Percentiles rank a stretch among this genome's conserved stretches.
Evolutionary conservation across 345 rosid species (phyloP).

Genomic region (Camelina hispida): DNA sequence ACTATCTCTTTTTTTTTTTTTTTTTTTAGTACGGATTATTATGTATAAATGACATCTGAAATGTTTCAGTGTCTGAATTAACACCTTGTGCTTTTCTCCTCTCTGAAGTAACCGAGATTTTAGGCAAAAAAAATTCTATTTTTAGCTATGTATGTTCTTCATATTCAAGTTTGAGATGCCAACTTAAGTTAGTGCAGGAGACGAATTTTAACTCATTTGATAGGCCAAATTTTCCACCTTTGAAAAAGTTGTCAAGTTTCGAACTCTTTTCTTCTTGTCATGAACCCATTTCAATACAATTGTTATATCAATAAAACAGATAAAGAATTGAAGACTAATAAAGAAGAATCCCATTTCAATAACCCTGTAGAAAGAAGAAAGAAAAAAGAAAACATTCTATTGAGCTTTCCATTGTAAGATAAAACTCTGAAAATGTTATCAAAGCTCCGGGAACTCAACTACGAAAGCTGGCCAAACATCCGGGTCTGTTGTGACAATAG

Average conservation of each 20-base stretch:
- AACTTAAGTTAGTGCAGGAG: neutral
- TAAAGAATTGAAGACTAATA: neutral
- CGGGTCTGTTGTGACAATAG: no score
- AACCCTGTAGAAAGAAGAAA: no score
- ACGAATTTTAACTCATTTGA: neutral
- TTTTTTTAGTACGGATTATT: conserved; percentile 9
- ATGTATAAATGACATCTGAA: conserved; percentile 24
- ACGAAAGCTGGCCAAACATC: no score
- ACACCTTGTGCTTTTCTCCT: conserved; percentile 8
- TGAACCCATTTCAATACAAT: neutral
- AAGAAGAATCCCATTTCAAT: no score
- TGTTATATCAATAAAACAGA: neutral
- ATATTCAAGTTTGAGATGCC: neutral
- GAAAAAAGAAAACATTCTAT: no score
- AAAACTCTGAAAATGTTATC: no score
- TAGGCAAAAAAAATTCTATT: neutral
- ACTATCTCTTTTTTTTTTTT: neutral
- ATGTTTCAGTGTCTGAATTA: conserved; percentile 24
- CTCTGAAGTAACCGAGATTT: neutral
- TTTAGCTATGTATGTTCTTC: neutral
- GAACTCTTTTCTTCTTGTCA: neutral
- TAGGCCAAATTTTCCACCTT: neutral
- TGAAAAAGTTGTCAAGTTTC: neutral
- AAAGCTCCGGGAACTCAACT: no score
- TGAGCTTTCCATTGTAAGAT: no score